Conservation (phyloP, 2,329 filamentous ascomycete species). For the Fusarium tjaetaba region DNA sequence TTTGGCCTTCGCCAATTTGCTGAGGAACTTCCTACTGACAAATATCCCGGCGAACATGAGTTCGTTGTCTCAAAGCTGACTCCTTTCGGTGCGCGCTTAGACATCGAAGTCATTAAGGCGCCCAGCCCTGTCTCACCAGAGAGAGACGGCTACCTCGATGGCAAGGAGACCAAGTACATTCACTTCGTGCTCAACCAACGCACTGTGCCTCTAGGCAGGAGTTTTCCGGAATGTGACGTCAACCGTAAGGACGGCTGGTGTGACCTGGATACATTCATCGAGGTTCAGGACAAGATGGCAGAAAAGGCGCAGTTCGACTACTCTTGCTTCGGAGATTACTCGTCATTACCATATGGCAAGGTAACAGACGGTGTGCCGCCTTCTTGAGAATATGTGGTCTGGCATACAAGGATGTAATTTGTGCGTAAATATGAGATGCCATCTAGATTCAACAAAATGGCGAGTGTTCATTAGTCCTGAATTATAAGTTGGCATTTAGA, state of each 20-base stretch:
- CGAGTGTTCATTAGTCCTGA: neutral
- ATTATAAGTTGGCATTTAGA: neutral
- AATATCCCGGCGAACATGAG: conserved; percentile 66
- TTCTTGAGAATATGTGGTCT: conserved; percentile 9
- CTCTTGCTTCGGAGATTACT: conserved; percentile 70
- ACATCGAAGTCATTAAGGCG: conserved; percentile 77
- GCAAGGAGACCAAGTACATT: conserved; percentile 71
- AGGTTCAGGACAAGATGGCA: conserved; percentile 68
- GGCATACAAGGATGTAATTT: neutral
- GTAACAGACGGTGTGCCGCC: conserved; percentile 52
- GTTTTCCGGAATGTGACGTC: conserved; percentile 71
- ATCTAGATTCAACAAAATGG: neutral
- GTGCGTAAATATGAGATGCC: neutral
- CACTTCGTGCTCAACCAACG: conserved; percentile 81
- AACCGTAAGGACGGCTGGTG: conserved; percentile 79
- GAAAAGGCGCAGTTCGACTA: conserved; percentile 69
- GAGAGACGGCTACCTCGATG: conserved; percentile 63
- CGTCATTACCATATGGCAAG: conserved; percentile 50
- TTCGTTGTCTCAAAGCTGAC: conserved; percentile 74
- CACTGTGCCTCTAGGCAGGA: conserved; percentile 74
- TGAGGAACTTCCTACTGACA: conserved; percentile 63
- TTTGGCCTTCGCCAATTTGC: conserved; percentile 78
- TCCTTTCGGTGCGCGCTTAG: conserved; percentile 77
- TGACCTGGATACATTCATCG: conserved; percentile 74
- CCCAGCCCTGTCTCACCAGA: conserved; percentile 69